A percentile compares a stretch with the other conserved stretches of the same genome.
These are phyloP conservation scores for Lentinula guzmanii DNA, from an alignment of 768 basidiomycete species.

Conservation along the genomic window DNA sequence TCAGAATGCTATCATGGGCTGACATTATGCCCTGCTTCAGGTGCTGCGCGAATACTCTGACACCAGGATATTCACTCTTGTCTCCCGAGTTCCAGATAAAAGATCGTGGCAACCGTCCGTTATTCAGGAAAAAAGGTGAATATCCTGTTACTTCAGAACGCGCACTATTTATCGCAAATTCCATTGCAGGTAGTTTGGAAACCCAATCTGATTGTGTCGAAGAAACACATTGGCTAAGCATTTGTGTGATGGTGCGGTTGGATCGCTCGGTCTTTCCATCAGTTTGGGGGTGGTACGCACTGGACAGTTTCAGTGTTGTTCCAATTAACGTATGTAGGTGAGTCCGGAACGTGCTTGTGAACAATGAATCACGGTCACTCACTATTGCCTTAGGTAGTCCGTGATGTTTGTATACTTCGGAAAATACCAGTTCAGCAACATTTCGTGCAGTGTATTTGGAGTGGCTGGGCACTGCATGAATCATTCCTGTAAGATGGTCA, in stretches of 20 bases:
- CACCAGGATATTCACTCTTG: too few relatives aligned
- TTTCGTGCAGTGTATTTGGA: constrained; percentile 15
- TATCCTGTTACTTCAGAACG: too few relatives aligned
- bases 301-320: constrained; percentile 16
- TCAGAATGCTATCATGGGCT: neutral
- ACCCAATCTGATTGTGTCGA: too few relatives aligned
- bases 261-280: constrained; percentile 15
- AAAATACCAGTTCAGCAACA: neutral
- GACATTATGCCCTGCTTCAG: too few relatives aligned
- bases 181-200: too few relatives aligned
- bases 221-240: neutral
- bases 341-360: constrained; percentile 20
- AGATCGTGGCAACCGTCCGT: too few relatives aligned
- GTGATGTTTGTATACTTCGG: constrained; percentile 11
- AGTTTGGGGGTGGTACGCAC: constrained; percentile 23
- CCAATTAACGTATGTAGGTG: constrained; percentile 11
- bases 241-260: constrained; percentile 10
- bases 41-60: too few relatives aligned
- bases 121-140: too few relatives aligned
- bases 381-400: constrained; percentile 16
- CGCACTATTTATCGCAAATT: too few relatives aligned
- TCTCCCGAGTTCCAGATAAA: too few relatives aligned
- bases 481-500: constrained; percentile 10
- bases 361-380: constrained; percentile 20
- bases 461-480: constrained; percentile 11